Conservation (phyloP, 78 protist genomes). For the Cavenderia fasciculata region DNA sequence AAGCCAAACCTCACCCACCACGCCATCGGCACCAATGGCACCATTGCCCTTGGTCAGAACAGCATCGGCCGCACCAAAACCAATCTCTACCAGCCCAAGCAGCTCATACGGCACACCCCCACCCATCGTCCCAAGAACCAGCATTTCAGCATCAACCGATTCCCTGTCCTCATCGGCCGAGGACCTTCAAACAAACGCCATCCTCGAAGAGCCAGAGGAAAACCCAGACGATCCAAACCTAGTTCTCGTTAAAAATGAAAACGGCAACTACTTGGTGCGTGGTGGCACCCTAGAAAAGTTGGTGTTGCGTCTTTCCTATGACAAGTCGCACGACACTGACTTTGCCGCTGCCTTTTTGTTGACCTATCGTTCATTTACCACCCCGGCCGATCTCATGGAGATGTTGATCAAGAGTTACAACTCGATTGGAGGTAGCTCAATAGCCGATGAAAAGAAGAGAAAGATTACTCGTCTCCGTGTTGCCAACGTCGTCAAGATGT, state of each 20-base stretch:
- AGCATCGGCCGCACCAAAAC: not conserved
- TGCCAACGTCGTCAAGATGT: constrained; percentile 64
- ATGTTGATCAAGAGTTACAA: constrained; percentile 35
- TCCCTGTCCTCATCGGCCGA: not conserved
- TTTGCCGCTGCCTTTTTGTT: constrained; percentile 50
- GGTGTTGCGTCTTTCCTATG: constrained; percentile 17
- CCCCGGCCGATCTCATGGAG: constrained; percentile 59
- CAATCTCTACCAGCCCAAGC: constrained; percentile 26
- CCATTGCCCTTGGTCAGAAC: constrained; percentile 17
- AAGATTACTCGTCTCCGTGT: constrained; percentile 36
- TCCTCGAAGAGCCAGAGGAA: constrained; percentile 1
- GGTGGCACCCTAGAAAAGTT: constrained; percentile 68
- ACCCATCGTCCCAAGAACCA: not conserved
- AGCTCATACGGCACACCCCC: constrained; percentile 30
- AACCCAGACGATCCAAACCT: constrained; percentile 54
- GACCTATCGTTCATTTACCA: constrained; percentile 71
- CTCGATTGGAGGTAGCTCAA: not conserved
- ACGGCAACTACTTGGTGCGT: constrained; percentile 26
- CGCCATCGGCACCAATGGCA: constrained; percentile 16
- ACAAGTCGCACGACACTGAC: constrained; percentile 60
- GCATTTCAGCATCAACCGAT: not conserved
- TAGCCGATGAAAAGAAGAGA: constrained; percentile 27
- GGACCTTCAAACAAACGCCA: constrained; percentile 6
- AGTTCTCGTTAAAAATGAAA: constrained; percentile 11
- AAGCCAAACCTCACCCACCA: constrained; percentile 42